A percentile compares a stretch with the other conserved stretches of the same genome.
phyloP scores from a whole-genome alignment of 768 basidiomycete genomes.

The Tremella fuciformis region DNA sequence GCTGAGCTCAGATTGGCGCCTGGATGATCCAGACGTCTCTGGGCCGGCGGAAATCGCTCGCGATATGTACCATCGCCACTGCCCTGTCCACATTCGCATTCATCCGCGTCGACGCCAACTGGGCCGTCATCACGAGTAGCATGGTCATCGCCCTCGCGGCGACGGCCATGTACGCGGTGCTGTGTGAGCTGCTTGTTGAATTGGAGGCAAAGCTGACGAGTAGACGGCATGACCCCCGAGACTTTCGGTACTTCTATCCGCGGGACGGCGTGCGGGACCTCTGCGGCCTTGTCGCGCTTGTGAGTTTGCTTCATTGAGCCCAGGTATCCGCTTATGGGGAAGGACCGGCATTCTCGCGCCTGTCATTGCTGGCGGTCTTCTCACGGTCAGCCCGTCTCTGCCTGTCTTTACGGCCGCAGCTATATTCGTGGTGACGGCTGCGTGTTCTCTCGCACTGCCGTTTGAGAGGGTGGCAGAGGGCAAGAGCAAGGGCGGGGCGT shows the following conservation, averaged over 20 bases:
- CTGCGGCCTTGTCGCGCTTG: constrained; percentile 49
- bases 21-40: constrained; percentile 48
- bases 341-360: constrained; percentile 49
- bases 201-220: not conserved
- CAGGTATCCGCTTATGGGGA: not conserved
- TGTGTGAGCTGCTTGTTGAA: constrained; percentile 38
- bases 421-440: constrained; percentile 42
- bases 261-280: constrained; percentile 51
- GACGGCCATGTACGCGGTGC: constrained; percentile 51
- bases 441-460: constrained; percentile 43
- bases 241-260: constrained; percentile 47
- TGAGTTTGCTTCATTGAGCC: constrained; percentile 16
- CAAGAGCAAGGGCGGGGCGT: constrained; percentile 15
- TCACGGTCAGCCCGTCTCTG: constrained; percentile 40
- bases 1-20: constrained; percentile 40
- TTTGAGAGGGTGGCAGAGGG: constrained; percentile 43
- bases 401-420: constrained; percentile 44
- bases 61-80: constrained; percentile 47
- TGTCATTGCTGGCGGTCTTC: constrained; percentile 42
- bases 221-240: constrained; percentile 52
- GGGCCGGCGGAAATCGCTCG: constrained; percentile 46
- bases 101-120: constrained; percentile 33
- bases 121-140: constrained; percentile 44
- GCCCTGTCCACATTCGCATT: constrained; percentile 47
- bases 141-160: constrained; percentile 48